These are phyloP conservation scores for Scheffersomyces parashehatae DNA, from an alignment of 1,139 yeast species.

Conservation along the genomic window DNA sequence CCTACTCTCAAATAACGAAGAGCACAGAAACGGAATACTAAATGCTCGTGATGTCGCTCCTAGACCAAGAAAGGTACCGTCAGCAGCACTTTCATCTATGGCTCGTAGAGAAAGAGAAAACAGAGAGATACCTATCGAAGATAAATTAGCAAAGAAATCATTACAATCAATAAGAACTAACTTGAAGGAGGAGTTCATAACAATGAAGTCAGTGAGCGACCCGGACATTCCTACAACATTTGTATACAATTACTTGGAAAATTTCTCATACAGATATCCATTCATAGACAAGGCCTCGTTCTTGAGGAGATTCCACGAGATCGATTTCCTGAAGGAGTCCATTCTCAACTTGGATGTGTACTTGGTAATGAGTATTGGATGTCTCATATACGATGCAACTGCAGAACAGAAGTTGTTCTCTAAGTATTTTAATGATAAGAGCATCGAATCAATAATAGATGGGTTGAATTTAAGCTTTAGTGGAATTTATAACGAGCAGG, in stretches of 20 bases:
- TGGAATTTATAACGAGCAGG: conserved; percentile 15
- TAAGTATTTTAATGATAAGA: conserved; percentile 32
- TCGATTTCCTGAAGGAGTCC: conserved; percentile 36
- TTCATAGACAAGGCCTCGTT: conserved; percentile 28
- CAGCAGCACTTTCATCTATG: conserved; percentile 8
- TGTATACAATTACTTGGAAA: conserved; percentile 37
- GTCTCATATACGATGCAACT: conserved; percentile 35
- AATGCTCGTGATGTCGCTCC: not conserved
- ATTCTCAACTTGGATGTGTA: conserved; percentile 41
- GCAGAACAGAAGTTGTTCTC: conserved; percentile 22
- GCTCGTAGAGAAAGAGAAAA: conserved; percentile 8
- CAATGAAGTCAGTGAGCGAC: conserved; percentile 31
- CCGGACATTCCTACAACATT: conserved; percentile 31
- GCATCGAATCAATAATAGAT: conserved; percentile 36
- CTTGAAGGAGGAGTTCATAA: conserved; percentile 38
- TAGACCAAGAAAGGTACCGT: conserved; percentile 4
- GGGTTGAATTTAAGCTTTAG: conserved; percentile 32
- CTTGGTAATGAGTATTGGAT: conserved; percentile 41
- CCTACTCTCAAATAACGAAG: conserved; percentile 7
- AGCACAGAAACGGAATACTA: too few relatives aligned
- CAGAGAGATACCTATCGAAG: conserved; percentile 7
- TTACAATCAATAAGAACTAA: conserved; percentile 11
- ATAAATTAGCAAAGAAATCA: conserved; percentile 7
- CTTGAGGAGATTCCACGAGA: conserved; percentile 19
- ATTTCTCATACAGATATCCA: conserved; percentile 39